Base-by-base conservation (phyloP, 225 moss, liverwort and hornwort species). In the Polytrichum formosum region DNA sequence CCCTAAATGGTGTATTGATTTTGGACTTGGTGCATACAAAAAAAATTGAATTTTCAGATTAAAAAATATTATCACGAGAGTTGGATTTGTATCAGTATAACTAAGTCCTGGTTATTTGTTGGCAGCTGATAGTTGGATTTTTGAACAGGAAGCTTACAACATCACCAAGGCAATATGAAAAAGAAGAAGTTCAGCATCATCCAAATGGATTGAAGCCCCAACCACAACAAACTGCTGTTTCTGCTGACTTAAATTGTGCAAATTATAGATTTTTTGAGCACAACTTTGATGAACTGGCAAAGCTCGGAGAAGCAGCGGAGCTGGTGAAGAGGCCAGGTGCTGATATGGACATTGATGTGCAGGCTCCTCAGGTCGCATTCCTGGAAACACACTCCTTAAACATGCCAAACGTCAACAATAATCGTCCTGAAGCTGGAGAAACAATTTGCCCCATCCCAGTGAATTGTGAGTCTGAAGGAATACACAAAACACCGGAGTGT, bases 131-230 rank as follows among this genome's bases (percentile, higher is more conserved):
- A 13, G 46, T 46, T 46, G 46, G 46, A 46, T 46, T 46, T 46
- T 16, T 13, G 0, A 71, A 28, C 78, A 82, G 82, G 78, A 75
- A 72, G 66, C 56, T 63, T 27, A 53, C 54, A 26, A 54, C n/a
- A 18, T 73, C 70, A 29, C 70, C 59, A 20, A 67, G 53, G 53
- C 66, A 60, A 53, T 61, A 67, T 54, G 60, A 54, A 55, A 35
- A 28, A 26, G 73, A 75, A 30, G 61, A 66, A 31, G 37, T 23
- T 29, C 72, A 73, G 55, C 64, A 56, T 26, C 62, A 65, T 7
- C 19, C 60, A 46, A 53, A 54, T 18, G 61, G 35, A 72, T 55
- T 4, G 33, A 18, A 25, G 53, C 20, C 26, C 53, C 21, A 71
- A n/a, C 61, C 65, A 21, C 25, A 56, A 65, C 64, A 37, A 59